Base-by-base conservation (phyloP, 306 rosid genomes). In the Vigna nakashimae region DNA sequence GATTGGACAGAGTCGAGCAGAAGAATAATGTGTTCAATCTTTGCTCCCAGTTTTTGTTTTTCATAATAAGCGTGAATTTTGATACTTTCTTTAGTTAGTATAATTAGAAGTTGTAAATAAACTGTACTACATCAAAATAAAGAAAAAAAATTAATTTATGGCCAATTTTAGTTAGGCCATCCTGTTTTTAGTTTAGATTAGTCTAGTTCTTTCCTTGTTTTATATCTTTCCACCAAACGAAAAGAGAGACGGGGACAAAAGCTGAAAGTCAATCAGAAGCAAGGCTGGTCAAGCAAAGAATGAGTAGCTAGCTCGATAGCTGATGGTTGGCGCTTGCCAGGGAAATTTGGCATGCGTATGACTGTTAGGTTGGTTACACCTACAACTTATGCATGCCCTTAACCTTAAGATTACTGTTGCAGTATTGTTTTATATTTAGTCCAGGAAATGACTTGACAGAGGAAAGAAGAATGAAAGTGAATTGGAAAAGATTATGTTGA, bases 281-380 rank as follows among this genome's bases (percentile, higher is more conserved):
- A 67, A 66, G 55, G 71, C 36, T 34, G 14, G 26, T 1, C 3
- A 75, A 59, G 42, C 65, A 70, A 64, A 12, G 78, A 72, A 66
- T 65, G 51, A 56, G 64, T 50, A 48, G 83, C 79, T 80, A 63
- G 71, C 40, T 15, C 9, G 13, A 42, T 42, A 60, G 22, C 45
- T 20, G 66, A 68, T 45, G 68, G 70, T 69, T 74, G 71, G 82
- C 42, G 38, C 40, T 64, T 69, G 46, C 49, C 68, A 15, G 14
- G 40, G 42, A 42, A 40, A 7, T 46, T 78, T 70, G 76, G 68
- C 78, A 13, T 32, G 36, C 76, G 9, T 48, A 46, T 65, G 94
- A 90, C 94, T 68, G 88, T 76, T 86, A 82, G 92, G 94, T 86
- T 77, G 92, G 94, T 86, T 77, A 49, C 65, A 84, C 84, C 87